These are phyloP conservation scores for Fusarium sp. DNA, from an alignment of 2,329 filamentous ascomycete species.

Conservation along the genomic window DNA sequence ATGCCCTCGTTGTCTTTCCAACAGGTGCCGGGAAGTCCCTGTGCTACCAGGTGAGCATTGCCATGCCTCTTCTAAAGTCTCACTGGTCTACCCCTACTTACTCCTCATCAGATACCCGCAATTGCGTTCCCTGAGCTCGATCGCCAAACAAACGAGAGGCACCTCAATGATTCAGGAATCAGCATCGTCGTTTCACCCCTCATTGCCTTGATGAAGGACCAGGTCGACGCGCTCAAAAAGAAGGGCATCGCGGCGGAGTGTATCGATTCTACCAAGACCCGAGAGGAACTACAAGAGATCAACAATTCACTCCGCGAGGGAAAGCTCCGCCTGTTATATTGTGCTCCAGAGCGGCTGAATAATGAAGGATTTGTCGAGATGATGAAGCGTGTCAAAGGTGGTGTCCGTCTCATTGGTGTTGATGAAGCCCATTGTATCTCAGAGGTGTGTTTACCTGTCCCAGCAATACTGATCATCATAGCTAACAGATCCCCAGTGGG, in stretches of 20 bases:
- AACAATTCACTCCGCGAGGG: conserved; percentile 56
- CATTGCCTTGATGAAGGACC: conserved; percentile 71
- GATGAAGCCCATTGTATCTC: conserved; percentile 72
- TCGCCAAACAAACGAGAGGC: conserved; percentile 39
- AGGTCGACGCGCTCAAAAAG: conserved; percentile 65
- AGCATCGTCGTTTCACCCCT: conserved; percentile 68
- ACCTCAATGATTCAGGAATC: conserved; percentile 56
- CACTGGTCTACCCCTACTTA: not conserved
- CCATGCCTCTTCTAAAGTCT: not conserved
- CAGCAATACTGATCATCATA: rapidly evolving
- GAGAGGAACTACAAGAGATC: conserved; percentile 57
- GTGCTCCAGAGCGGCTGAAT: conserved; percentile 69
- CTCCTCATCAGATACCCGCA: conserved; percentile 54
- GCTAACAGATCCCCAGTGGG: conserved; percentile 52
- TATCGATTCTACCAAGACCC: conserved; percentile 67
- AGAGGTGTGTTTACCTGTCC: conserved; percentile 18
- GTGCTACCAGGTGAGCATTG: conserved; percentile 58
- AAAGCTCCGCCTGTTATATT: conserved; percentile 66
- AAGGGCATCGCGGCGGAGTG: conserved; percentile 65
- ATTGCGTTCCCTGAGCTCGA: conserved; percentile 61
- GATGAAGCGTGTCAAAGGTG: conserved; percentile 66
- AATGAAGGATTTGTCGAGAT: conserved; percentile 70
- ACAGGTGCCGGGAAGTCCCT: conserved; percentile 63
- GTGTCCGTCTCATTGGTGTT: conserved; percentile 67
- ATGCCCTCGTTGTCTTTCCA: conserved; percentile 58